These are phyloP conservation scores for Ceratocystis variospora DNA, from an alignment of 2,329 filamentous ascomycete species.

Conservation along the genomic window DNA sequence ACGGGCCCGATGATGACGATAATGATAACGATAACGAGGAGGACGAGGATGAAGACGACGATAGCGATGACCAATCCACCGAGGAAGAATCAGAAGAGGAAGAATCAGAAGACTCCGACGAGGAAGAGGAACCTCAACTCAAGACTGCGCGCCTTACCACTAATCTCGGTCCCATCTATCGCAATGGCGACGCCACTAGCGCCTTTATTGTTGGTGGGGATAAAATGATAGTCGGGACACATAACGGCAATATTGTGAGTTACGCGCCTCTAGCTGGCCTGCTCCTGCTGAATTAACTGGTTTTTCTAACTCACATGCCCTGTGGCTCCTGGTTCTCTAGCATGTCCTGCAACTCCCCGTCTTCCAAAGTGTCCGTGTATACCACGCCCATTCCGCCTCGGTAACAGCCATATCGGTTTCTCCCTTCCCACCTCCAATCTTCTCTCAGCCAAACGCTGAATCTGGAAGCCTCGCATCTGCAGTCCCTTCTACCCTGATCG, in stretches of 20 bases:
- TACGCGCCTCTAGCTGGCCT: neutral
- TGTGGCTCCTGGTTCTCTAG: constrained; percentile 34
- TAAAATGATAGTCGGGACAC: constrained; percentile 94
- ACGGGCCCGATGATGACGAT: constrained; percentile 19
- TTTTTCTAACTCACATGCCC: neutral
- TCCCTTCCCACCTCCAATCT: constrained; percentile 54
- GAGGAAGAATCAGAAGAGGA: constrained; percentile 38
- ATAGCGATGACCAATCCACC: constrained; percentile 26
- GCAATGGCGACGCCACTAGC: constrained; percentile 90
- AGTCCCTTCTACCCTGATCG: constrained; percentile 4
- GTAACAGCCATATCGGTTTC: constrained; percentile 84
- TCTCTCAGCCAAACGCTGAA: neutral
- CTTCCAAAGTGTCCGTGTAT: constrained; percentile 69
- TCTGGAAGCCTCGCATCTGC: constrained; percentile 4
- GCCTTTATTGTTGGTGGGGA: constrained; percentile 81
- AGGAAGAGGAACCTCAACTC: constrained; percentile 84
- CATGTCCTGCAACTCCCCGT: constrained; percentile 75
- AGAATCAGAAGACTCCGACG: constrained; percentile 58
- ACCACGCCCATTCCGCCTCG: constrained; percentile 85
- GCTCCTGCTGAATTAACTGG: neutral
- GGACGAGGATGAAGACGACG: constrained; percentile 27
- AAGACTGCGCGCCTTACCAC: constrained; percentile 85
- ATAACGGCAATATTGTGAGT: constrained; percentile 88
- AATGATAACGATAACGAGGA: constrained; percentile 23
- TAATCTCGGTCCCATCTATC: constrained; percentile 66